Evolutionary conservation across 202 grass and related monocot species (phyloP), one percentile per base, ranked within the genome.

Genomic region (Panicum hallii): DNA sequence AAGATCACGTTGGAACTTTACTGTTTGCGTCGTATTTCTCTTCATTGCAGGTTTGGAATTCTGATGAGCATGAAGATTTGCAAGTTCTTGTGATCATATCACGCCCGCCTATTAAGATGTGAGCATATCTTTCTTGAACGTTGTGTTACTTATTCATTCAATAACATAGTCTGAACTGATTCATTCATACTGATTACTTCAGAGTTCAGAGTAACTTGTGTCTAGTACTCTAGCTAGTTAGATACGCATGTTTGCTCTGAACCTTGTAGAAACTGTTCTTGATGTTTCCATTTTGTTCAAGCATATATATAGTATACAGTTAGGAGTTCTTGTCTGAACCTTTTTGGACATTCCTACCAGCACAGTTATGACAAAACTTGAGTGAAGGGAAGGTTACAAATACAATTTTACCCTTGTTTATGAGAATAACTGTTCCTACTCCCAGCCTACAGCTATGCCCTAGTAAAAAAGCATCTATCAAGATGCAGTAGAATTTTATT

Each of bases 41-140:
- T 79, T 83, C 40, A 1, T 83, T 79, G 40, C 85, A 99, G 96
- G 71, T 96, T 68, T 92, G 87, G 88, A 99, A 99, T 85, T 89
- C 93, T n/a, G 90, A 90, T 79, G 89, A 95, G 45, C 42, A 84
- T 3, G 88, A 95, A 87, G 96, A 95, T 86, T 67, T 99, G 75
- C 96, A 99, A 63, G 77, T 95, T 54, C 91, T 94, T 73, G 93
- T 94, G 63, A 90, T 82, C 86, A 95, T 95, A 92, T 99, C 96
- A 0, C 93, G 93, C 20, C 93, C 96, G 20, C 96, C 96, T 77
- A 43, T 95, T 65, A 98, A 95, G 86, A 79, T 94, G 95, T 98
- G 75, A 95, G 93, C 81, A 79, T 80, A 64, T 79, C 10, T 81
- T 12, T 8, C 62, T 67, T 74, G 69, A 84, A 66, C 56, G 17